Conservation (phyloP, 2,329 filamentous ascomycete genomes). For the Ophiostoma triangulosporum region DNA sequence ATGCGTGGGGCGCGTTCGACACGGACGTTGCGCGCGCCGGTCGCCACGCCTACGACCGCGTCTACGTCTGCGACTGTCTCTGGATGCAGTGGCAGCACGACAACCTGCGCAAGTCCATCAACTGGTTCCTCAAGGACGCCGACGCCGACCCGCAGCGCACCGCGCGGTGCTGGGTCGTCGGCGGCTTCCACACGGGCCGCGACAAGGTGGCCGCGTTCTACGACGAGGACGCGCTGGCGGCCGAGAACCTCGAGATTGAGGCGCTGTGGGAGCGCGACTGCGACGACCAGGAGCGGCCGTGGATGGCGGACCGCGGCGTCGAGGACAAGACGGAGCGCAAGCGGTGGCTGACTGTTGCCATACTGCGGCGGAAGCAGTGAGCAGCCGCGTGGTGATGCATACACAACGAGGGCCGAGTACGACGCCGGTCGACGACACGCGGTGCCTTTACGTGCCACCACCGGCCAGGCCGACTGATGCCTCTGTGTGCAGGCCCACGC, state of each 20-base stretch:
- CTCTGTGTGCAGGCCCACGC: too few species aligned
- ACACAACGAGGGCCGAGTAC: background rate
- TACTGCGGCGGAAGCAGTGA: constrained; percentile 22
- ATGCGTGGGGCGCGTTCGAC: constrained; percentile 47
- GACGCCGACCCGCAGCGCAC: background rate
- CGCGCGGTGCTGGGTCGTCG: constrained; percentile 45
- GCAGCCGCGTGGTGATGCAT: background rate
- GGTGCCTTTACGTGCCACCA: too few species aligned
- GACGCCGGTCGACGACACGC: too few species aligned
- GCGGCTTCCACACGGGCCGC: constrained; percentile 59
- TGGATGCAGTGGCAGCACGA: constrained; percentile 64
- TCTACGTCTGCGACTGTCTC: constrained; percentile 59
- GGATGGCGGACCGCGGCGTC: constrained; percentile 43
- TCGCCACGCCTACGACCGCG: constrained; percentile 38
- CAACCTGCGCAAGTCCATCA: constrained; percentile 49
- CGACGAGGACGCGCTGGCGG: constrained; percentile 29
- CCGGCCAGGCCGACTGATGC: too few species aligned
- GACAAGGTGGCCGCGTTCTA: constrained; percentile 55
- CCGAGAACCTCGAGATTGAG: constrained; percentile 45
- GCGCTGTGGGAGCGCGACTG: constrained; percentile 57
- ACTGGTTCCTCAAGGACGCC: constrained; percentile 39
- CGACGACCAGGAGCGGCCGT: constrained; percentile 46
- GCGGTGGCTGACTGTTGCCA: constrained; percentile 53
- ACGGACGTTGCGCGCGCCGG: constrained; percentile 14
- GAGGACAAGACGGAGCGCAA: constrained; percentile 52